These are phyloP conservation scores for Claviceps citrina DNA, from an alignment of 2,329 filamentous ascomycete species.

Conservation along the genomic window DNA sequence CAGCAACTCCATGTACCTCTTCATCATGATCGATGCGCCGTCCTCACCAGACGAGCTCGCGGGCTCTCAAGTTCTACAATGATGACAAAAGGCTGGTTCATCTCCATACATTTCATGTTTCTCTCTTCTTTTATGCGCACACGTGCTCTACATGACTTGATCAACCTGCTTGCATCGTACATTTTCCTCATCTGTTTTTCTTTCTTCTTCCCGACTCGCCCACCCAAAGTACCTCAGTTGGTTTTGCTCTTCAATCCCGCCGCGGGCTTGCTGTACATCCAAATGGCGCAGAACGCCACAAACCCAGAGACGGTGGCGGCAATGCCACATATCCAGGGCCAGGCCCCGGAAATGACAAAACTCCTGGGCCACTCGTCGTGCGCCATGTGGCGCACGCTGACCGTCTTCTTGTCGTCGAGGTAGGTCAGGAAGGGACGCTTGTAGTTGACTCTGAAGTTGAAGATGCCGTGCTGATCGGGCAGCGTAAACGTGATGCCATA, in stretches of 20 bases:
- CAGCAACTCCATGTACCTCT: no score
- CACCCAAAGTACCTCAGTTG: conserved; percentile 13
- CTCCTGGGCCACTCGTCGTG: conserved; percentile 93
- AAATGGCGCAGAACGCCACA: conserved; percentile 69
- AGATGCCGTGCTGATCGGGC: conserved; percentile 96
- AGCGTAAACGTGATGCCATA: conserved; percentile 65
- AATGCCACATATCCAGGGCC: conserved; percentile 88
- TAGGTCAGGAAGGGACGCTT: conserved; percentile 83
- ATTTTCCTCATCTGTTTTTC: background rate
- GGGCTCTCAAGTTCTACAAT: background rate
- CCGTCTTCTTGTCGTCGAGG: conserved; percentile 85
- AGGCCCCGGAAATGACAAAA: conserved; percentile 77
- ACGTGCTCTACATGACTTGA: background rate
- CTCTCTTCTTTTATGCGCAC: background rate
- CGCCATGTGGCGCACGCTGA: conserved; percentile 89
- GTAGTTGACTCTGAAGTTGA: conserved; percentile 96
- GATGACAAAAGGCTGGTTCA: background rate
- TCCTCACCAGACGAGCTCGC: background rate
- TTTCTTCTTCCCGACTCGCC: background rate
- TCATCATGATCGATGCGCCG: no score
- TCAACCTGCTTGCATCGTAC: background rate
- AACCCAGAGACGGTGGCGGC: conserved; percentile 72
- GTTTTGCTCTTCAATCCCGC: conserved; percentile 12
- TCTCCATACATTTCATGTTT: background rate
- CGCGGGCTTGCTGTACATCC: conserved; percentile 56